Evolutionary conservation across 495 filamentous ascomycete species (phyloP), one percentile per base, ranked within the genome.

Genomic region (Tirmania nivea): DNA sequence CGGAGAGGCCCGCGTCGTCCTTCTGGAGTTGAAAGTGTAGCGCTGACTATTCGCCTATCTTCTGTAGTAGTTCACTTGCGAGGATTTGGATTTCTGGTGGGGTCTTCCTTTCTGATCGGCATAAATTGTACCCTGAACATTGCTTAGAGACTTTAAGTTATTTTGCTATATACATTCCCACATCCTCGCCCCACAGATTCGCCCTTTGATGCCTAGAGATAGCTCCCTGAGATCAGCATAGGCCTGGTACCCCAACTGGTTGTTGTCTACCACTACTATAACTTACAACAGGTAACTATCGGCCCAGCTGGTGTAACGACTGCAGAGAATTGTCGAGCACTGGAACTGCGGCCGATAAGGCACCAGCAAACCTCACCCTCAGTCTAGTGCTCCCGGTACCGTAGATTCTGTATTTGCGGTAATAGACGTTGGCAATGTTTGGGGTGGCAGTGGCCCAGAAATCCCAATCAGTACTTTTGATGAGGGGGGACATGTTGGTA

Each of bases 401-500:
- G 5, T 68, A 70, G 57, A 82, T 83, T 16, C 60, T 67, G 58
- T 75, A 82, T 65, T 81, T 79, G 0, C 67, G 70, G 55, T 75
- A 81, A 50, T 67, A 61, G 0, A 81, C 75, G 49, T 76, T 57
- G 47, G 67, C 68, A 3, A 75, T 81, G 35, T 70, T 68, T 16
- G 68, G 61, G 35, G 69, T 64, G 12, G 67, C 66, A 5, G 55
- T 63, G 45, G 68, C 70, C 79, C 79, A 83, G 17, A 69, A 58
- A n/a, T 59, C 63, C 80, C 80, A 82, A 0, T 78, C 79, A 1
- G 74, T 74, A 12, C 65, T 50, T 58, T 80, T 79, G 56, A 84
- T 73, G 16, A 80, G 73, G 31, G 61, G 58, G n/a, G 67, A 69
- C 58, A 83, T 65, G 6, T 56, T 53, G 3, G 73, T 78, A 34